Evolutionary conservation across 306 rosid genomes (phyloP), one percentile per base, ranked within the genome.

Genomic region (Gastrolobium bilobum): DNA sequence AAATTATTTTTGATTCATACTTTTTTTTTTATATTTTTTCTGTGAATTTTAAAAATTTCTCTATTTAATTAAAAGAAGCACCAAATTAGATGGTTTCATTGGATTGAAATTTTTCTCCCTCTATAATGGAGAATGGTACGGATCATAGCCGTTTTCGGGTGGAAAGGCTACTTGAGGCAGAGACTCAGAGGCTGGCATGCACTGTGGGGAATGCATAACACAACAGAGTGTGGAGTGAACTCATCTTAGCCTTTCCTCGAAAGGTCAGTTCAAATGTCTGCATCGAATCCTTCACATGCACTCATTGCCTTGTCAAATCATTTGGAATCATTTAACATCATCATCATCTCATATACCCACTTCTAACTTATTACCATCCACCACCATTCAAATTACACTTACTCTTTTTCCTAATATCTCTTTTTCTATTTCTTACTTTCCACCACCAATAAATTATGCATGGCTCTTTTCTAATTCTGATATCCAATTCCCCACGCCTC

Each of bases 251-350:
- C 57, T 63, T 52, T 20, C 52, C 67, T 83, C 51, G 87, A 83
- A 70, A 60, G 83, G 89, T 89, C 91, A 89, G 77, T 52, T 85
- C 93, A 89, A 59, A 82, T 53, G 90, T 86, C 94, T 82, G 76
- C 83, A 76, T 86, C 84, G 58, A 67, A 78, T 58, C 78, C 69
- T 60, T 86, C 87, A 85, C 85, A 89, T 85, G 87, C 87, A 68
- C 74, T 70, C 76, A 79, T 44, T 68, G 90, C 79, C 86, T 82
- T 84, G 91, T 90, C 94, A 90, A 82, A 84, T 90, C 91, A 74
- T 79, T 73, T 59, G 70, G 83, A 81, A 79, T 81, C 86, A 81
- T 81, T 56, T 46, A 58, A 54, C 15, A 20, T 38, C 56, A 42
- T 52, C 79, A 15, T 73, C 79, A 62, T 62, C 68, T 20, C 26